phyloP scores from a whole-genome alignment of 179 eudicot genomes.

The Amaranthus tricolor region DNA sequence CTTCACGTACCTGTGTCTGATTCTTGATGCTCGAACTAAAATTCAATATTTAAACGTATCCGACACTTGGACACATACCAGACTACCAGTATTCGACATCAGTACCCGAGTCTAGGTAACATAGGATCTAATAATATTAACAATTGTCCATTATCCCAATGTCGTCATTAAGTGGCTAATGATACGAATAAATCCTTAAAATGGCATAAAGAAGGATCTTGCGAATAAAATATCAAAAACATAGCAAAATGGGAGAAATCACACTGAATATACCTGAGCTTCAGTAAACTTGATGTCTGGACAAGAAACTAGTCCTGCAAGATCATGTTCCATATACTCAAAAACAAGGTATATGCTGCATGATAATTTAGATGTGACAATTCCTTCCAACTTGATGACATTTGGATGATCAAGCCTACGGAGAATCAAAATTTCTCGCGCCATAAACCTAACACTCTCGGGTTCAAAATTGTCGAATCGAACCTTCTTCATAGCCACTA shows the following conservation, averaged over 20 bases:
- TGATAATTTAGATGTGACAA: conserved; percentile 67
- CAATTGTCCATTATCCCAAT: too few relatives aligned
- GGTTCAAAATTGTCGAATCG: conserved; percentile 88
- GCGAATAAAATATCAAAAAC: too few relatives aligned
- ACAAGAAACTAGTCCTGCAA: conserved; percentile 65
- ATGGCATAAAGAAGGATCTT: neutral
- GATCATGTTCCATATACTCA: conserved; percentile 93
- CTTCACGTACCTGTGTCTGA: too few relatives aligned
- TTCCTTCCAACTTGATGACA: conserved; percentile 73
- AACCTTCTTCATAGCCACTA: conserved; percentile 83
- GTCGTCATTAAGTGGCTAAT: too few relatives aligned
- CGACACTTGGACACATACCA: too few relatives aligned
- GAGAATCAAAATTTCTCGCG: conserved; percentile 71
- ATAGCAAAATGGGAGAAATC: neutral
- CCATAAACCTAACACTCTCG: conserved; percentile 91
- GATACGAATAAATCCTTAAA: too few relatives aligned
- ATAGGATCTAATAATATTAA: too few relatives aligned
- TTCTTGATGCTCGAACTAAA: too few relatives aligned
- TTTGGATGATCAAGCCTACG: conserved; percentile 90
- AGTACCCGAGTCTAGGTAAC: too few relatives aligned
- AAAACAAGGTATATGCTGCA: conserved; percentile 84
- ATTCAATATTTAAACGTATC: too few relatives aligned
- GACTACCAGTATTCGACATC: too few relatives aligned
- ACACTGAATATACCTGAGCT: conserved; percentile 53
- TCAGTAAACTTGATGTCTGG: conserved; percentile 74